These are phyloP conservation scores for Venturia nashicola DNA, from an alignment of 2,329 filamentous ascomycete species.

Conservation along the genomic window DNA sequence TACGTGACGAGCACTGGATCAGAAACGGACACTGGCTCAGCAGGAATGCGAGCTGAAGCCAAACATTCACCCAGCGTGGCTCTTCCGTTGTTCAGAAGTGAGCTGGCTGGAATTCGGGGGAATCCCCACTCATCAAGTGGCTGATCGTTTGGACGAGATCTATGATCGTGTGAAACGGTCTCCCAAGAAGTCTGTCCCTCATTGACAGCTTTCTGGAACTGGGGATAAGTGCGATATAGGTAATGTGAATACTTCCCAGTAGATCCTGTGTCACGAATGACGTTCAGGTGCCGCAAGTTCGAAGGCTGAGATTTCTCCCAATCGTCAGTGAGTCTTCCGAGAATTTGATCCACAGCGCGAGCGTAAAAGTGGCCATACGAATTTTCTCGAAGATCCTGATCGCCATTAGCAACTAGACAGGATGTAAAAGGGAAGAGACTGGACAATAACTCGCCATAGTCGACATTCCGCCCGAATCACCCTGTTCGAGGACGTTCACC, in stretches of 20 bases:
- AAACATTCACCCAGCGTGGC: not conserved
- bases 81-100: not conserved
- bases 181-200: slow-evolving; percentile 39
- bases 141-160: slow-evolving; percentile 15
- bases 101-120: not conserved
- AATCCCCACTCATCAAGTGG: slow-evolving; percentile 9
- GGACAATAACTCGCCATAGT: slow-evolving; percentile 19
- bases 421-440: not conserved
- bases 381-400: slow-evolving; percentile 21
- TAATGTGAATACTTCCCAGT: slow-evolving; percentile 37
- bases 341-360: slow-evolving; percentile 40
- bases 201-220: slow-evolving; percentile 42
- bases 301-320: slow-evolving; percentile 47
- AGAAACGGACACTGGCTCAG: not conserved
- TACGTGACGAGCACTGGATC: slow-evolving; percentile 1
- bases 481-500: slow-evolving; percentile 33
- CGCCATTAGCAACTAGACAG: not conserved
- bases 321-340: slow-evolving; percentile 40
- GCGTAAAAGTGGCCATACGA: slow-evolving; percentile 40
- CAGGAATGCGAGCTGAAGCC: not conserved
- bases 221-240: slow-evolving; percentile 40
- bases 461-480: slow-evolving; percentile 37
- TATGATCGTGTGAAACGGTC: not conserved
- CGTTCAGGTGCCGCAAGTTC: slow-evolving; percentile 42
- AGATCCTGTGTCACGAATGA: slow-evolving; percentile 42